Evolutionary conservation across 2,329 filamentous ascomycete species (phyloP), one percentile per base, ranked within the genome.

Genomic region (Pezicula neosporulosa): DNA sequence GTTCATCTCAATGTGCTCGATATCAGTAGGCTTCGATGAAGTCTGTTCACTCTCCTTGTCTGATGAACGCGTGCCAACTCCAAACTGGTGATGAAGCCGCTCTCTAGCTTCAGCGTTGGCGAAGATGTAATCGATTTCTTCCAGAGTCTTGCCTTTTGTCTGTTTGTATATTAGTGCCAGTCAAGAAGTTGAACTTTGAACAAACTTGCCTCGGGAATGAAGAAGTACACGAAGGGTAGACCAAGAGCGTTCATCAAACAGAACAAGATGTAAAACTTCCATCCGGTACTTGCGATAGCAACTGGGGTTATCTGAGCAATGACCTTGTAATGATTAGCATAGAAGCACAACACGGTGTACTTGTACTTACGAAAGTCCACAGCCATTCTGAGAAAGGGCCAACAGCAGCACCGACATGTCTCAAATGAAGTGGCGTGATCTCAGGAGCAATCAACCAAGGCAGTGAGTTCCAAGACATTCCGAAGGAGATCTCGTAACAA

Each of bases 391-490:
- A 83, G 83, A 66, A 82, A 82, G 54, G 50, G 28, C 44, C 33
- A 53, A 48, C 51, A 49, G 43, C 74, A 76, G 43, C 76, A 46
- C 79, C 78, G 8, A 81, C 80, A 21, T 78, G 81, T 49, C 80
- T 76, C 49, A 80, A 81, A 56, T 74, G 72, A 55, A 83, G 65
- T 9, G 80, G 76, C 53, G 77, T 77, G 54, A 83, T 74, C 58
- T 83, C 80, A 39, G 80, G 77, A 4, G 78, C 75, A 62, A 79
- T 81, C 19, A 83, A 66, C 78, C 78, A 83, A 2, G 78, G 76
- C 68, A 82, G 78, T 12, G 77, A 76, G 51, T 81, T 71, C 77
- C 77, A 82, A 30, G 75, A 75, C 51, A 75, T 68, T 37, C 76
- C 78, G 60, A 83, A 83, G 68, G 78, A 80, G 3, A 77, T 77